phyloP scores from a whole-genome alignment of 202 grass and related monocot species.

The Setaria italica region DNA sequence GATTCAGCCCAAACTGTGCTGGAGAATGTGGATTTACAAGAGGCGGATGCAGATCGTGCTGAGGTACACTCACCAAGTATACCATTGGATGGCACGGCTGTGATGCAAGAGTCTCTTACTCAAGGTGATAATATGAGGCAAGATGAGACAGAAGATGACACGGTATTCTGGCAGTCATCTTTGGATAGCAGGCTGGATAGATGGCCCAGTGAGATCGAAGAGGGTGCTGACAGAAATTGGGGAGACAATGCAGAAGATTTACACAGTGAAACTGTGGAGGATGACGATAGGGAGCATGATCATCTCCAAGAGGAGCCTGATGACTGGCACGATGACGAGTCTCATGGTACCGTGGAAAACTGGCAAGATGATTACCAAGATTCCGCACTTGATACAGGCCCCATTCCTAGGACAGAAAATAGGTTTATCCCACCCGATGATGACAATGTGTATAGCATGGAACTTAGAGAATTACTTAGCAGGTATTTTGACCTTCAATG shows the following conservation, averaged over 20 bases:
- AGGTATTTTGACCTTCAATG: constrained; percentile 57
- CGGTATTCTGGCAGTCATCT: constrained; percentile 66
- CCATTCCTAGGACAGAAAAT: constrained; percentile 68
- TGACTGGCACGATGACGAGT: constrained; percentile 79
- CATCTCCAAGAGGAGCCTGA: constrained; percentile 67
- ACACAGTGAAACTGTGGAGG: constrained; percentile 54
- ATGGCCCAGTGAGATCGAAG: constrained; percentile 63
- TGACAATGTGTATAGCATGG: constrained; percentile 97
- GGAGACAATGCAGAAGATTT: constrained; percentile 65
- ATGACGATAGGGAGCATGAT: constrained; percentile 56
- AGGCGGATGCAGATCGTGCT: constrained; percentile 39
- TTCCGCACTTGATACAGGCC: constrained; percentile 56
- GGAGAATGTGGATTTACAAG: constrained; percentile 52
- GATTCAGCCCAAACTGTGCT: constrained; percentile 36
- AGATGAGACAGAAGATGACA: constrained; percentile 49
- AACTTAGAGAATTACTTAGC: constrained; percentile 95
- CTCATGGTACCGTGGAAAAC: constrained; percentile 73
- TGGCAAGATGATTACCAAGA: constrained; percentile 88
- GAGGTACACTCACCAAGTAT: constrained; percentile 31
- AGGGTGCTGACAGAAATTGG: constrained; percentile 66
- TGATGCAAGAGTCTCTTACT: constrained; percentile 50
- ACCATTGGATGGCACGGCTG: constrained; percentile 37
- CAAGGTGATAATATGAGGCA: constrained; percentile 50
- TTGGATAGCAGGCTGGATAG: constrained; percentile 60
- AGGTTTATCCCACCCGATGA: constrained; percentile 88